A percentile compares a stretch with the other conserved stretches of the same genome.
These are phyloP conservation scores for Chrysosporium keratinophilum DNA, from an alignment of 2,329 filamentous ascomycete species.

Conservation along the genomic window DNA sequence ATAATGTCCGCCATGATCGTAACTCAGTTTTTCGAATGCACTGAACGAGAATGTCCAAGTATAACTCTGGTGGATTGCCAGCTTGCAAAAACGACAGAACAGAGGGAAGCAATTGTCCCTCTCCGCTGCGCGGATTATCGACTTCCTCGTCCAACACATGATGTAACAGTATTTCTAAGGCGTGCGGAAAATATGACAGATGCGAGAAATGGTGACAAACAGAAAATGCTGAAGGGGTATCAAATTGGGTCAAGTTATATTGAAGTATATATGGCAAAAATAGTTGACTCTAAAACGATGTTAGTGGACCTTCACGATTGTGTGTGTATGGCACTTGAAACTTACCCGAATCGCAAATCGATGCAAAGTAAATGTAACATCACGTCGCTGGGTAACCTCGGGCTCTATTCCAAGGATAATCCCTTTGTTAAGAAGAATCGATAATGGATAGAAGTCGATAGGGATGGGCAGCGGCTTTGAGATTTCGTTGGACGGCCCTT, in stretches of 20 bases:
- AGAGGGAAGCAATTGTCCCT: conserved; percentile 33
- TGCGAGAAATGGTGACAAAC: conserved; percentile 77
- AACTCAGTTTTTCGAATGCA: conserved; percentile 96
- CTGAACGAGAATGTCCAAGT: conserved; percentile 90
- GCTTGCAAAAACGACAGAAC: conserved; percentile 57
- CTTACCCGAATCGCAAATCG: conserved; percentile 73
- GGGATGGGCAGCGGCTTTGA: conserved; percentile 65
- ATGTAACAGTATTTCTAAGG: conserved; percentile 82
- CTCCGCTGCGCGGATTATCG: conserved; percentile 44
- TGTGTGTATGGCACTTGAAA: conserved; percentile 12
- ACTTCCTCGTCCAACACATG: conserved; percentile 92
- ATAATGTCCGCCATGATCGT: conserved; percentile 87
- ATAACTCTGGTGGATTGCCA: conserved; percentile 58
- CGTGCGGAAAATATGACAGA: conserved; percentile 85
- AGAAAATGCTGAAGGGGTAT: conserved; percentile 68
- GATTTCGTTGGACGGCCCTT: conserved; percentile 51
- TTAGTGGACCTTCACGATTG: background rate
- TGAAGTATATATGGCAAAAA: conserved; percentile 83
- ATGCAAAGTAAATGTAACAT: conserved; percentile 73
- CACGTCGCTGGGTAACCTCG: conserved; percentile 83
- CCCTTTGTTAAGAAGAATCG: conserved; percentile 75
- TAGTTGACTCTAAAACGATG: conserved; percentile 60
- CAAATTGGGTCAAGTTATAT: conserved; percentile 63
- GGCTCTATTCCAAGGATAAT: conserved; percentile 85
- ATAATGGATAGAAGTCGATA: conserved; percentile 92